phyloP scores from a whole-genome alignment of 768 basidiomycete species.

The Tylopilus subfusipes region DNA sequence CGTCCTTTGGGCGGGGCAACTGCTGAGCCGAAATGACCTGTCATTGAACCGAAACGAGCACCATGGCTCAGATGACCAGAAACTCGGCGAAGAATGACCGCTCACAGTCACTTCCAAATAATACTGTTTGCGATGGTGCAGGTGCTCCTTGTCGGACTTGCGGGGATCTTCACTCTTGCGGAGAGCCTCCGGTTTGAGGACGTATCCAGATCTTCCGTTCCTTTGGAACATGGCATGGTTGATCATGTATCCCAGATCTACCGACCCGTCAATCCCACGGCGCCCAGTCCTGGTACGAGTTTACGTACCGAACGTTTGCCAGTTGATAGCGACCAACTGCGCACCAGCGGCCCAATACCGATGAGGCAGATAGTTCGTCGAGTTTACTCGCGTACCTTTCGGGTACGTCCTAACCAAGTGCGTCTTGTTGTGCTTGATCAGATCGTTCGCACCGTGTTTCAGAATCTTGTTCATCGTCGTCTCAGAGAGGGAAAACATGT shows the following conservation, averaged over 20 bases:
- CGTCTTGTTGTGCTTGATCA: slow-evolving; percentile 82
- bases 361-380: slow-evolving; percentile 86
- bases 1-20: slow-evolving; percentile 70
- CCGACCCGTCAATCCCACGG: not conserved
- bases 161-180: slow-evolving; percentile 52
- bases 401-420: slow-evolving; percentile 89
- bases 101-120: slow-evolving; percentile 61
- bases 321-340: slow-evolving; percentile 92
- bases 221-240: slow-evolving; percentile 95
- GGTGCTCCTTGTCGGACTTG: slow-evolving; percentile 54
- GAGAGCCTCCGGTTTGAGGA: slow-evolving; percentile 82
- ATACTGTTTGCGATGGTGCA: slow-evolving; percentile 53
- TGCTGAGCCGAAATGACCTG: slow-evolving; percentile 87
- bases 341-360: slow-evolving; percentile 86
- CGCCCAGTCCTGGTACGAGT: not conserved
- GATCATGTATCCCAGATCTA: slow-evolving; percentile 87
- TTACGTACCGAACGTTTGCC: slow-evolving; percentile 88
- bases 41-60: not conserved
- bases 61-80: not conserved
- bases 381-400: slow-evolving; percentile 73
- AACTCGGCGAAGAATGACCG: not conserved
- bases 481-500: slow-evolving; percentile 94
- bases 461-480: slow-evolving; percentile 71
- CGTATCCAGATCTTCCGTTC: slow-evolving; percentile 84
- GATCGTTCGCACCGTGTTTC: slow-evolving; percentile 59